Conservation (phyloP, 2,329 filamentous ascomycete species). For the Colletotrichum sp. region DNA sequence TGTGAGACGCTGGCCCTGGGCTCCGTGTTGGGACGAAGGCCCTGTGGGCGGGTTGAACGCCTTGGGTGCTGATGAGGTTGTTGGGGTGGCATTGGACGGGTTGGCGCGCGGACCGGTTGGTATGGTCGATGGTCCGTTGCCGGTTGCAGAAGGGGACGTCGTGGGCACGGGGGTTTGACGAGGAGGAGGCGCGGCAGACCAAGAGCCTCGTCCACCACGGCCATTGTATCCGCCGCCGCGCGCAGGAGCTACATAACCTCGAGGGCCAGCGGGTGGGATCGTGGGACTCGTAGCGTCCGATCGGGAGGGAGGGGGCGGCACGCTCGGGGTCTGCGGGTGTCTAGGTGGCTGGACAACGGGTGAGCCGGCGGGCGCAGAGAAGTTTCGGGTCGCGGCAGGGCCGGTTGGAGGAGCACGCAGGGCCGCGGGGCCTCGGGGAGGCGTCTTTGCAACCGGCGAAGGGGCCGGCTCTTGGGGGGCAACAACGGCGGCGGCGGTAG, state of each 20-base stretch:
- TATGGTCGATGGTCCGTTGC: constrained; percentile 42
- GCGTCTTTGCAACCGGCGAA: constrained; percentile 42
- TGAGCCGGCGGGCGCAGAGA: constrained; percentile 39
- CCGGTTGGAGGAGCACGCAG: constrained; percentile 57
- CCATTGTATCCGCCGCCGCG: constrained; percentile 48
- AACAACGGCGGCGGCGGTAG: constrained; percentile 13
- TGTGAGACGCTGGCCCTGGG: constrained; percentile 42
- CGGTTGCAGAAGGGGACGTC: constrained; percentile 42
- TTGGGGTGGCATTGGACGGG: constrained; percentile 38
- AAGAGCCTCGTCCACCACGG: constrained; percentile 52
- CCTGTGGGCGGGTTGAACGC: constrained; percentile 65
- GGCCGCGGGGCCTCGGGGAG: constrained; percentile 61
- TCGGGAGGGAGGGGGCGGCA: constrained; percentile 31
- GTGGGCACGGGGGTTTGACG: constrained; percentile 36
- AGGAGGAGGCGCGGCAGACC: constrained; percentile 34
- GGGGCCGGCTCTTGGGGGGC: constrained; percentile 31
- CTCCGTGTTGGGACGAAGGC: constrained; percentile 45
- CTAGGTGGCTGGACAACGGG: constrained; percentile 38
- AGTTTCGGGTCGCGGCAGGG: constrained; percentile 42
- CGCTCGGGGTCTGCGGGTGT: constrained; percentile 37
- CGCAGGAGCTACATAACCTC: constrained; percentile 54
- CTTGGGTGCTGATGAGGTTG: constrained; percentile 41
- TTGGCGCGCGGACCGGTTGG: constrained; percentile 53
- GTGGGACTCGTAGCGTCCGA: constrained; percentile 50
- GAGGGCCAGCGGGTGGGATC: constrained; percentile 58